Base-by-base conservation (phyloP, 768 basidiomycete species). In the Kwoniella sp. region DNA sequence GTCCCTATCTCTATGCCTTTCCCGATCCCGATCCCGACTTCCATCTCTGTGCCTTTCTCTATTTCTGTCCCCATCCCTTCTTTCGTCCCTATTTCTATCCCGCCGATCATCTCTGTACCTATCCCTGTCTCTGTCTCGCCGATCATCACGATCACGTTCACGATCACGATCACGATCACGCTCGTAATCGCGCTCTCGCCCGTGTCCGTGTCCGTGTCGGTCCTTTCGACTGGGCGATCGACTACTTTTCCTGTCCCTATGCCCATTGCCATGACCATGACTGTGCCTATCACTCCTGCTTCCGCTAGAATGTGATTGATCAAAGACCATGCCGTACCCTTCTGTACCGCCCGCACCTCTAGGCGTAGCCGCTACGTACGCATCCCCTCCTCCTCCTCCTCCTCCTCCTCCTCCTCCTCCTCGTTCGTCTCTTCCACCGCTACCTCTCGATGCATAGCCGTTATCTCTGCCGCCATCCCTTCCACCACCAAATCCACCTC, bases 91-190 rank as follows among this genome's bases (percentile, higher is more conserved):
- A 54, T 65, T 30, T 15, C 50, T 58, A 29, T 57, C 31, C 50
- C 55, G 64, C 4, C 61, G 41, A 28, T 31, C 58, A 7, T 51
- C 30, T 5, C 47, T 58, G 20, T 55, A 7, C 22, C 59, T 22
- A 51, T 69, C 68, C 13, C 61, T 55, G 31, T 62, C 31, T 29
- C 59, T 28, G 64, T 66, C 61, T 58, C 69, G 54, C 15, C 74
- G 76, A 45, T 69, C 66, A 37, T 70, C 71, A 61, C 76, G 66
- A 29, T 74, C 63, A 58, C 55, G 48, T 48, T 55, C 70, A 63
- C 65, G 71, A 65, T 64, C 52, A 8, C 65, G 53, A 62, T 60
- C 59, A 45, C 63, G 57, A 68, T 67, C 25, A 76, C 80, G 23
- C 45, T 51, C 51, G 23, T 53, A 52, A n/a, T 38, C 55, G 34